These are phyloP conservation scores for Saccharomycopsis oosterbeekiorum DNA, from an alignment of 805 yeast species.

Conservation along the genomic window DNA sequence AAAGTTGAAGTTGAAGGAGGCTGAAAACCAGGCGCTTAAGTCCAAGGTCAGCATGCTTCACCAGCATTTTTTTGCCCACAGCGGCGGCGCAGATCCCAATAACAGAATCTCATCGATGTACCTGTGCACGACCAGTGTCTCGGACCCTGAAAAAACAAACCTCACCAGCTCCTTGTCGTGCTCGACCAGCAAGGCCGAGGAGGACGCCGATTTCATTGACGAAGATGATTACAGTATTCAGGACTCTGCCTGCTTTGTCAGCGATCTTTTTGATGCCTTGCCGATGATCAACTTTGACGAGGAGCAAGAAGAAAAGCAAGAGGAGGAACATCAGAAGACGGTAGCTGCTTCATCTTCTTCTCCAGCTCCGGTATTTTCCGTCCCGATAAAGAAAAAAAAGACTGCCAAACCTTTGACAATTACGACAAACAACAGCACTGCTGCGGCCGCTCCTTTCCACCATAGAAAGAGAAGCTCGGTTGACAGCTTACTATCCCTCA, in stretches of 20 bases:
- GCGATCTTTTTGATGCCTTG: conserved; percentile 15
- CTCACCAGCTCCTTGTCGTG: neutral
- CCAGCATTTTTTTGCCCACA: neutral
- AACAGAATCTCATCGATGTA: neutral
- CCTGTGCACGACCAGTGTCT: neutral
- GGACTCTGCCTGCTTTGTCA: conserved; percentile 11
- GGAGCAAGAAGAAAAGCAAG: neutral
- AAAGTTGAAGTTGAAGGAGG: conserved; percentile 15
- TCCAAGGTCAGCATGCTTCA: conserved; percentile 1
- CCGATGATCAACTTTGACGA: conserved; percentile 6
- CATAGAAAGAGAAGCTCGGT: conserved; percentile 8
- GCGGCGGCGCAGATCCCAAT: neutral
- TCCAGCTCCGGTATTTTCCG: neutral
- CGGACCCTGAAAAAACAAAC: neutral
- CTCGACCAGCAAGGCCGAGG: neutral
- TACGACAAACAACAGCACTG: neutral
- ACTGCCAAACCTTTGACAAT: neutral
- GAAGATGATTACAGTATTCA: neutral
- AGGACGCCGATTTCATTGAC: neutral
- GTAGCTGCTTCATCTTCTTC: neutral
- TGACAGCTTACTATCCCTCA: conserved; percentile 14
- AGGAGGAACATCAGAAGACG: neutral
- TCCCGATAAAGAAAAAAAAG: neutral
- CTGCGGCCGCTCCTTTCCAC: neutral
- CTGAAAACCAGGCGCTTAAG: conserved; percentile 13